phyloP scores from a whole-genome alignment of 2,329 filamentous ascomycete species.

The Talaromyces sp. region DNA sequence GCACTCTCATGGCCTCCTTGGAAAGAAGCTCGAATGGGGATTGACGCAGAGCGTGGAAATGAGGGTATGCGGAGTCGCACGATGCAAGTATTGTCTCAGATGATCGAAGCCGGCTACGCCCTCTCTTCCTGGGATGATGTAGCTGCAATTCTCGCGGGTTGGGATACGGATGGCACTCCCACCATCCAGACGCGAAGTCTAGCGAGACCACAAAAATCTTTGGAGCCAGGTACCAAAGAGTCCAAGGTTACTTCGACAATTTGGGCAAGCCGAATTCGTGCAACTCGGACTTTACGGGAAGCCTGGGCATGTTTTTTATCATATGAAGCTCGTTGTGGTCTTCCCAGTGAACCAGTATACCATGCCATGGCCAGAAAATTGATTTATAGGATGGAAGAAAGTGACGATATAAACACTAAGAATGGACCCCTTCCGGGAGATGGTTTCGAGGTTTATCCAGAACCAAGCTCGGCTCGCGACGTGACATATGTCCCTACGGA shows the following conservation, averaged over 20 bases:
- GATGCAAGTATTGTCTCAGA: conserved; percentile 54
- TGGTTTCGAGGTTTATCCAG: conserved; percentile 53
- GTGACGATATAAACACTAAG: conserved; percentile 4
- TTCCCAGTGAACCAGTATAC: conserved; percentile 47
- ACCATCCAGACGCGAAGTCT: conserved; percentile 60
- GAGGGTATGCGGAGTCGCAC: conserved; percentile 59
- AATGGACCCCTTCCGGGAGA: conserved; percentile 53
- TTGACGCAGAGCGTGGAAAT: conserved; percentile 58
- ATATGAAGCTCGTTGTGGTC: conserved; percentile 48
- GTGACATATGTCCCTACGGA: conserved; percentile 56
- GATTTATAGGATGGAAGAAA: conserved; percentile 34
- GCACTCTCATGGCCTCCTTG: conserved; percentile 64
- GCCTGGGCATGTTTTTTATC: conserved; percentile 65
- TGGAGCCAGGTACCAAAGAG: conserved; percentile 21
- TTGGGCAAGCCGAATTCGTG: conserved; percentile 59
- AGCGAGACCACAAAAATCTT: conserved; percentile 33
- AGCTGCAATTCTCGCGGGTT: conserved; percentile 58
- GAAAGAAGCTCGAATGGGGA: conserved; percentile 61
- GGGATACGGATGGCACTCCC: conserved; percentile 63
- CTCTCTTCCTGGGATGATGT: conserved; percentile 53
- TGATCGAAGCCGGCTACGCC: conserved; percentile 60
- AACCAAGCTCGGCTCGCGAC: conserved; percentile 57
- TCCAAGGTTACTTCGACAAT: conserved; percentile 31
- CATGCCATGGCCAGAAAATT: conserved; percentile 60
- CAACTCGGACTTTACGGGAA: conserved; percentile 61